Conservation (phyloP, 1,284 basidiomycete genomes). For the Pascua sp. region DNA sequence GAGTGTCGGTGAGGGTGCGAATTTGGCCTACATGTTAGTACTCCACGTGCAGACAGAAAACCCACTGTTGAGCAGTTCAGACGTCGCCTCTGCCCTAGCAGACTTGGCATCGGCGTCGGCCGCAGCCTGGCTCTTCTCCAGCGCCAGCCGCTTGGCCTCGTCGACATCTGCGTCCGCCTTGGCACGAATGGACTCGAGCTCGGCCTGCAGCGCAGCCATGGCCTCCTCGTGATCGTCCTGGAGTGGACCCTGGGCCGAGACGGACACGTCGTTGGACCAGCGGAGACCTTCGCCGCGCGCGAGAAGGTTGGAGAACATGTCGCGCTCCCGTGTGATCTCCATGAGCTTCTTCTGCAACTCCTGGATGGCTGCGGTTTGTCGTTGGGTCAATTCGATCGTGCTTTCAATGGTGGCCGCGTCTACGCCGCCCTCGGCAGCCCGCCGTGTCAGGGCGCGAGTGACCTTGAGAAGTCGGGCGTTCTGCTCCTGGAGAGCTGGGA, state of each 20-base stretch:
- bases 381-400: slow-evolving; percentile 44
- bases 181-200: slow-evolving; percentile 66
- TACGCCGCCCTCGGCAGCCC: neutral
- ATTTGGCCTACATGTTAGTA: slow-evolving; percentile 41
- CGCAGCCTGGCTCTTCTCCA: slow-evolving; percentile 61
- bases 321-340: slow-evolving; percentile 81
- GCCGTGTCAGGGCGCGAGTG: slow-evolving; percentile 70
- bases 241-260: slow-evolving; percentile 13
- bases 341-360: slow-evolving; percentile 70
- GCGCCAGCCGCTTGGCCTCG: slow-evolving; percentile 65
- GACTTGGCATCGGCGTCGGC: slow-evolving; percentile 64
- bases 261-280: slow-evolving; percentile 19
- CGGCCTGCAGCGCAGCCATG: slow-evolving; percentile 32
- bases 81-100: slow-evolving; percentile 75
- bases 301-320: slow-evolving; percentile 75
- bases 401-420: slow-evolving; percentile 1
- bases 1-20: slow-evolving; percentile 41
- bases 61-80: slow-evolving; percentile 67
- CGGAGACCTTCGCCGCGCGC: slow-evolving; percentile 42
- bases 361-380: slow-evolving; percentile 65
- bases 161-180: slow-evolving; percentile 64
- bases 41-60: slow-evolving; percentile 3
- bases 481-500: slow-evolving; percentile 73
- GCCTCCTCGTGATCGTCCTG: slow-evolving; percentile 25
- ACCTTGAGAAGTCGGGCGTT: slow-evolving; percentile 84